Base-by-base conservation (phyloP, 768 basidiomycete genomes). In the Xerocomus spinulosus region DNA sequence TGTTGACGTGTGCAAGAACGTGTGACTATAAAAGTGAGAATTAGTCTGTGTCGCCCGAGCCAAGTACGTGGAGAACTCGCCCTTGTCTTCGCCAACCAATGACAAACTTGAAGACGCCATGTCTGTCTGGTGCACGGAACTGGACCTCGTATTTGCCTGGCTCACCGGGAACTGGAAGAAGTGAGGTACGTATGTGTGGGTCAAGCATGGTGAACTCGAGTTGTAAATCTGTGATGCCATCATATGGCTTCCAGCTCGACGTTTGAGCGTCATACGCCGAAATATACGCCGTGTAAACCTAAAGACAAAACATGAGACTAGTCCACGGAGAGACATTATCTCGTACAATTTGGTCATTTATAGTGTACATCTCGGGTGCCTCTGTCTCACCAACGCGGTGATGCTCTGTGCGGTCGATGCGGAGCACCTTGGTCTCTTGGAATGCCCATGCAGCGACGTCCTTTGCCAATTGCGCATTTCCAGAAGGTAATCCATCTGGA, bases 131-230 rank as follows among this genome's bases (percentile, higher is more conserved):
- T 2, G 83, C 85, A 34, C 82, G 83, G 82, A 99, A 95, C 13
- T 79, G 80, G n/a, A 83, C 80, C 13, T 80, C 76, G 71, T 93
- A 97, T 56, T 77, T 73, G 20, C 86, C 85, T 3, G 83, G 79
- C 21, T 69, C 54, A 1, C 76, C 78, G 4, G 70, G 45, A 9
- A 82, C 79, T 10, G 85, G 75, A 10, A 67, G 73, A 9, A 99
- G 76, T 7, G 85, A 70, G 13, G 83, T 91, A 29, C 96, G 90
- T 50, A 98, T 72, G 67, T 96, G 93, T 1, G 96, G 96, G 66
- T 99, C 96, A 33, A 99, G 82, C 96, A 99, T 99, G 18, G 92
- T 95, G 64, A 98, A 97, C 58, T 95, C 94, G 42, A 98, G 75
- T 58, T 97, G 95, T 24, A 98, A 63, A 63, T 98, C 96, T 10